Percentiles rank a stretch among this genome's conserved stretches.
These are phyloP conservation scores for Beauveria rudraprayagi DNA, from an alignment of 2,329 filamentous ascomycete genomes.

Conservation along the genomic window DNA sequence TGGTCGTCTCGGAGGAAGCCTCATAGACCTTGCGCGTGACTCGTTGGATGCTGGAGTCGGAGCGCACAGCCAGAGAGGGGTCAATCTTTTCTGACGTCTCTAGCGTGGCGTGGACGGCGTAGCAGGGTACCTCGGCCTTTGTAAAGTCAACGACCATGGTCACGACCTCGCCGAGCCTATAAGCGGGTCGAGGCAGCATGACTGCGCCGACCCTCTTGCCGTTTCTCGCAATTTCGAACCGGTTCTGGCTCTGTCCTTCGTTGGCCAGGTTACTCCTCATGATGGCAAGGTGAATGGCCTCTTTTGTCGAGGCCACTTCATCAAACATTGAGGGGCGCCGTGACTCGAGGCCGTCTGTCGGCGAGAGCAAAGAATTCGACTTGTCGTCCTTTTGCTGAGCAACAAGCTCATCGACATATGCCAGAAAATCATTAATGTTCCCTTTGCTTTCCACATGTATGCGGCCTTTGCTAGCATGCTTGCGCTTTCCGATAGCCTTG, in stretches of 20 bases:
- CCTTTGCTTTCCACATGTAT: conserved; percentile 22
- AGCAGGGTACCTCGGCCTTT: conserved; percentile 69
- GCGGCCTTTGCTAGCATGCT: conserved; percentile 21
- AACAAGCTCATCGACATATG: conserved; percentile 70
- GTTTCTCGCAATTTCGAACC: conserved; percentile 90
- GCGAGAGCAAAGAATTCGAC: conserved; percentile 59
- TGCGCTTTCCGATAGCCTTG: conserved; percentile 30
- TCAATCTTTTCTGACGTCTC: conserved; percentile 84
- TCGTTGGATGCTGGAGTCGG: conserved; percentile 75
- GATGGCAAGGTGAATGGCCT: conserved; percentile 86
- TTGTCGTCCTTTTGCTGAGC: conserved; percentile 47
- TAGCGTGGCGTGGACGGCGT: conserved; percentile 74
- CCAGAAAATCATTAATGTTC: conserved; percentile 59
- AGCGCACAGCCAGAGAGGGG: conserved; percentile 70
- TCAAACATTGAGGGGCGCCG: conserved; percentile 49
- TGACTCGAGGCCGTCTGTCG: conserved; percentile 51
- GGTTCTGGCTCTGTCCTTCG: conserved; percentile 72
- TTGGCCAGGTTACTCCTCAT: conserved; percentile 66
- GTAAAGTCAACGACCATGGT: conserved; percentile 79
- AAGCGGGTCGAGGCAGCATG: conserved; percentile 79
- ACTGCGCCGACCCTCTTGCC: conserved; percentile 88
- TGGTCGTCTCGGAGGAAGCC: conserved; percentile 68
- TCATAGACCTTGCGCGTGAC: conserved; percentile 79
- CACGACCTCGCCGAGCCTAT: conserved; percentile 80
- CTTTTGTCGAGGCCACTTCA: conserved; percentile 59